Evolutionary conservation across 352 stramenopile genomes (phyloP), one percentile per base, ranked within the genome.

Genomic region (Phytophthora boehmeriae): DNA sequence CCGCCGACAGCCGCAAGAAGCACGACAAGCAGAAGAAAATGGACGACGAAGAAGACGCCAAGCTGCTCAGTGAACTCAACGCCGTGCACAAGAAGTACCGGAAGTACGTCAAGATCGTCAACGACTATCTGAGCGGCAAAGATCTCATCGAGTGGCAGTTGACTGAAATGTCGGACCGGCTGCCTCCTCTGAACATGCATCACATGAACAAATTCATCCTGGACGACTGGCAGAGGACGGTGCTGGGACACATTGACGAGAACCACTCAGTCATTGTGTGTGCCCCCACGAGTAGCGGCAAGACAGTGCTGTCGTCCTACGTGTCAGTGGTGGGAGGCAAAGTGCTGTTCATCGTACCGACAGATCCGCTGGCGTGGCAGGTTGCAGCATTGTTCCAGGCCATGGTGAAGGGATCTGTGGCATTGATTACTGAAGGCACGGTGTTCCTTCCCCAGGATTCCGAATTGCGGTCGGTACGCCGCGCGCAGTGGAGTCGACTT

Each of bases 331-430:
- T 90, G 16, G 84, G 80, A 6, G 80, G 81, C 25, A 93, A 93
- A 59, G 84, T 93, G 62, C 69, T 93, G 8, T 93, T 92, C 53
- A 83, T 95, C 28, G 95, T 99, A 32, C 97, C 97, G 6, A 99
- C 97, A 38, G 97, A 99, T 74, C 97, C 97, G 28, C 83, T 99
- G 6, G 97, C 98, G 16, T 99, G 97, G 97, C 97, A 99, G 72
- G 97, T 99, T 59, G 97, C 97, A 1, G 97, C 97, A 13, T 89
- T 98, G n/a, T 99, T 99, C 84, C 96, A 98, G 68, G 88, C 98
- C 36, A 98, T 99, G 74, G 96, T 98, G 53, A 96, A 97, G 66
- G 96, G 96, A 17, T 97, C 97, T 23, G 97, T 99, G 2, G 97
- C 94, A 28, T 75, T 99, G 36, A 97, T 97, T 54, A 99, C 96